Percentiles rank a stretch among this genome's conserved stretches.
phyloP scores from a whole-genome alignment of 2,329 filamentous ascomycete species.

The Graphilbum ipis-grandicollis region DNA sequence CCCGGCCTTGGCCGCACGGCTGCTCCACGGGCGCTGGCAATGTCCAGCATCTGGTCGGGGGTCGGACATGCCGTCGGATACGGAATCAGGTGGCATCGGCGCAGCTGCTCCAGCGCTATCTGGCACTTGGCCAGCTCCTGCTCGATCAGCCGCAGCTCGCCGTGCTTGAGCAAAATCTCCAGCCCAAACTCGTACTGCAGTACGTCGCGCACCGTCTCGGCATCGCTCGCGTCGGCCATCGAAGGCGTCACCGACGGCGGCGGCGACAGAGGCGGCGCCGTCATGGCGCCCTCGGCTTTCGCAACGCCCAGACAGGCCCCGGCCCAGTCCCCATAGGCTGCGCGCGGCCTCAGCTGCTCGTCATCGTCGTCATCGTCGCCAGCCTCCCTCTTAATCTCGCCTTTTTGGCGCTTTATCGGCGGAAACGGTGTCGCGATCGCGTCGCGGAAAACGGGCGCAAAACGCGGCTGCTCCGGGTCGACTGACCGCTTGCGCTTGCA shows the following conservation, averaged over 20 bases:
- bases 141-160: conserved; percentile 84
- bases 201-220: conserved; percentile 45
- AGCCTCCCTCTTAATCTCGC: conserved; percentile 17
- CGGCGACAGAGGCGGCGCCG: conserved; percentile 7
- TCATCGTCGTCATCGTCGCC: conserved; percentile 13
- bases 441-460: too few relatives aligned
- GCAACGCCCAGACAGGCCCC: background rate
- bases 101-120: conserved; percentile 78
- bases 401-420: too few relatives aligned
- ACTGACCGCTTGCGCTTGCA: conserved; percentile 8
- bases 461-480: background rate
- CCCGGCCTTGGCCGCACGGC: conserved; percentile 45
- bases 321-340: background rate
- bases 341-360: background rate
- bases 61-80: conserved; percentile 59
- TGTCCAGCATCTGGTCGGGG: conserved; percentile 48
- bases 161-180: conserved; percentile 85
- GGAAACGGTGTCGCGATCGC: too few relatives aligned
- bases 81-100: conserved; percentile 80
- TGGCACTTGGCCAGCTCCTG: conserved; percentile 95
- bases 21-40: conserved; percentile 59
- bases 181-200: conserved; percentile 80
- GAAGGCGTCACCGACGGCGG: conserved; percentile 5
- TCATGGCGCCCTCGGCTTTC: conserved; percentile 1
- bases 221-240: conserved; percentile 11